A percentile compares a stretch with the other conserved stretches of the same genome.
Conservation (phyloP, 345 rosid species). For the Eucalyptus erythrocorys region DNA sequence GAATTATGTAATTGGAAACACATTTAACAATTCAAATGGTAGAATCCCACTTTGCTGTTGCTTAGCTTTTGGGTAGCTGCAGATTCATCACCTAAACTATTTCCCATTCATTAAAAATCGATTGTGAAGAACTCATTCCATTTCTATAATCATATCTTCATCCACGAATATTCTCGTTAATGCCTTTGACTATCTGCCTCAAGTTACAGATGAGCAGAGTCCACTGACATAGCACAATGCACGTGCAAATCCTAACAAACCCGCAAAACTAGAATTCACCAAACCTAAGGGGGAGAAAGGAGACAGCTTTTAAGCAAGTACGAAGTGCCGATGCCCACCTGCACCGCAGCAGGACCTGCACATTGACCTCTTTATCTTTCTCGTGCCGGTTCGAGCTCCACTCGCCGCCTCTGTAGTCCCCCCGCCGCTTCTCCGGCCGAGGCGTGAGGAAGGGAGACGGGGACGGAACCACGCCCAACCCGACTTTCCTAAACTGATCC, state of each 20-base stretch:
- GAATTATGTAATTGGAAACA: background rate
- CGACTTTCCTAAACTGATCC: conserved; percentile 47
- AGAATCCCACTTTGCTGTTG: background rate
- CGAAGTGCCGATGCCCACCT: conserved; percentile 12
- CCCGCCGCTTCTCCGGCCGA: conserved; percentile 72
- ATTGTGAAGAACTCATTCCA: background rate
- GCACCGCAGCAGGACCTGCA: conserved; percentile 85
- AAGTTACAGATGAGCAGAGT: background rate
- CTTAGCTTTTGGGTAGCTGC: background rate
- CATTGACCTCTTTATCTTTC: conserved; percentile 72
- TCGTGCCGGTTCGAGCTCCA: conserved; percentile 51
- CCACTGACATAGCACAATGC: background rate
- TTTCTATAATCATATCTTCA: background rate
- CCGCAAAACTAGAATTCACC: background rate
- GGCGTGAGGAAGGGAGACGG: conserved; percentile 86
- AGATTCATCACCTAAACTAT: background rate
- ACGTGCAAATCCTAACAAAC: background rate
- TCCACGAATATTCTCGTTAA: background rate
- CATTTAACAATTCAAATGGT: background rate
- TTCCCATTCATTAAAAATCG: background rate
- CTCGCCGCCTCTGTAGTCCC: conserved; percentile 34
- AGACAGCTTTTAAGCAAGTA: background rate
- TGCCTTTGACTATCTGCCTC: background rate
- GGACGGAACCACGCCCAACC: conserved; percentile 57
- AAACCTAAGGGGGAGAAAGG: background rate